Evolutionary conservation across 1,284 basidiomycete species (phyloP).

Genomic region (Cryptococcus sp.): DNA sequence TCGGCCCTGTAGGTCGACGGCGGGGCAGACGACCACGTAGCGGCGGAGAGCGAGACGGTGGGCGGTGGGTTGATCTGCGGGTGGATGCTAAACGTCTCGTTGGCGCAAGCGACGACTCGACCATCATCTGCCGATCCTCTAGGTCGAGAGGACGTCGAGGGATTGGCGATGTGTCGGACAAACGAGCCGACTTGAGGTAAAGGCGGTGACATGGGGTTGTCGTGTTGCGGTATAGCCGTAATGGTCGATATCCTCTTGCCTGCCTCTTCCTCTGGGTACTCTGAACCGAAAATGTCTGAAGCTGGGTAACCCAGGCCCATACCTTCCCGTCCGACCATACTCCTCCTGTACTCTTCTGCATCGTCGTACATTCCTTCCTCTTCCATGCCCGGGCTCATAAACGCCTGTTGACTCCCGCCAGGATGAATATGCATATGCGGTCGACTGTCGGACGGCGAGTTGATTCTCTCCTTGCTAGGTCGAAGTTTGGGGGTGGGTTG

Average conservation of each 20-base stretch:
- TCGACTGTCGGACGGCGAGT: slow-evolving; percentile 11
- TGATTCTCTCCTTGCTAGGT: slow-evolving; percentile 25
- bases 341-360: slow-evolving; percentile 31
- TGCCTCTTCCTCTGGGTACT: slow-evolving; percentile 9
- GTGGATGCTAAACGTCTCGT: slow-evolving; percentile 45
- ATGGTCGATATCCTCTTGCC: slow-evolving; percentile 27
- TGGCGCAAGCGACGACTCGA: slow-evolving; percentile 31
- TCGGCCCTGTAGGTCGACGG: slow-evolving; percentile 42
- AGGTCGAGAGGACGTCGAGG: slow-evolving; percentile 3
- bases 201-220: slow-evolving; percentile 37
- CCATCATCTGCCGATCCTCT: slow-evolving; percentile 22
- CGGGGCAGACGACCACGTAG: slow-evolving; percentile 40
- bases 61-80: slow-evolving; percentile 41
- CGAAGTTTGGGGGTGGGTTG: slow-evolving; percentile 19
- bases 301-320: slow-evolving; percentile 36
- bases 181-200: slow-evolving; percentile 39
- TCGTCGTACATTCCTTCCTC: slow-evolving; percentile 33
- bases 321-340: slow-evolving; percentile 11
- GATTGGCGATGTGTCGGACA: slow-evolving; percentile 18
- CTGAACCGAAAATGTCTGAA: slow-evolving; percentile 37
- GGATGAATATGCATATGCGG: not conserved
- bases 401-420: slow-evolving; percentile 16
- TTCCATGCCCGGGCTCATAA: slow-evolving; percentile 7
- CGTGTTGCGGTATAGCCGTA: slow-evolving; percentile 23
- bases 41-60: slow-evolving; percentile 38